Base-by-base conservation (phyloP, 2,329 filamentous ascomycete genomes). In the Helotiales sp. region DNA sequence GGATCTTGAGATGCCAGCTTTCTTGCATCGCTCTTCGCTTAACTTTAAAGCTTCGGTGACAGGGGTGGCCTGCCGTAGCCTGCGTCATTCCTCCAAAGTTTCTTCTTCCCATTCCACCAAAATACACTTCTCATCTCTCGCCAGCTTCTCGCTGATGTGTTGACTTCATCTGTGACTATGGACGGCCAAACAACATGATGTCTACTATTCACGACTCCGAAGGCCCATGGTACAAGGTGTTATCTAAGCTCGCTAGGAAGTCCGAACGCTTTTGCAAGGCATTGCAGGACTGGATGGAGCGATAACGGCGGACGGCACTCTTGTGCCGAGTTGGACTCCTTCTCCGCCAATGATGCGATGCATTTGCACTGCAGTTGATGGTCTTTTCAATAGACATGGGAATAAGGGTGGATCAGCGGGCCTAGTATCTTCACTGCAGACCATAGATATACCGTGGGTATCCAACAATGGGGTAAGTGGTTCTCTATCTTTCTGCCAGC, bases 401-500 rank as follows among this genome's bases (percentile, higher is more conserved):
- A 52, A 57, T 54, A 57, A 57, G 57, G 17, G 40, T 58, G 50
- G 59, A 53, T 52, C 52, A 17, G 25, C 52, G 56, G 51, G 30
- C 25, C 52, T 59, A 59, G 36, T 30, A 27, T 38, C 40, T 50
- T 50, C 19, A 25, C 38, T 49, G 30, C 10, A 8, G 31, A 17
- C 24, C 33, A 36, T 50, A 44, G 46, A 55, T 50, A 55, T 55
- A 56, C 47, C 22, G 24, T 49, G 33, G 17, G 42, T 40, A 42
- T 30, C 40, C 40, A 17, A 24, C 48, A 17, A 25, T 42, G 17
- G n/a, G n/a, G 52, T 62, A 52, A 30, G 54, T 58, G 48, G 25
- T 10, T 52, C 33, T 57, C 17, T 36, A 48, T 54, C 47, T n/a
- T n/a, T 46, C 19, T 12, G 8, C 22, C 49, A 33, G 36, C 19